Evolutionary conservation across 2,329 filamentous ascomycete genomes (phyloP).

Genomic region (Fusarium marasasianum): DNA sequence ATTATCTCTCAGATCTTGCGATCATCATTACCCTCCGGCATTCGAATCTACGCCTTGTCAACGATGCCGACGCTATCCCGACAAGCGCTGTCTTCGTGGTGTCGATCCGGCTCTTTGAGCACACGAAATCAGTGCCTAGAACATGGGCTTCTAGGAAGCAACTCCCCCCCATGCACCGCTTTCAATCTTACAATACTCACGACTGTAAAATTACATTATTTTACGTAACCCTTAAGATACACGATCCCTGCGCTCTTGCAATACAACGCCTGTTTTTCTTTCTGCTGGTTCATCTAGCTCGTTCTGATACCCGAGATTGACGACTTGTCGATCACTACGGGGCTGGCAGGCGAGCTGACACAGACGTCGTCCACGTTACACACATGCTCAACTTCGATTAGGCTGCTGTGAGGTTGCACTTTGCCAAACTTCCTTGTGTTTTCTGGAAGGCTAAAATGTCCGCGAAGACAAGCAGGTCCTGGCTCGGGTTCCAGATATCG

Average conservation of each 20-base stretch:
- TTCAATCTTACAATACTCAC: neutral
- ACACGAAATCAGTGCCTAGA: neutral
- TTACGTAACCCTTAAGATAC: slow-evolving; percentile 15
- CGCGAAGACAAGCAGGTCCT: slow-evolving; percentile 16
- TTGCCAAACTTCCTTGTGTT: neutral
- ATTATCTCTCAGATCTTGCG: slow-evolving; percentile 35
- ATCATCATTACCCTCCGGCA: slow-evolving; percentile 31
- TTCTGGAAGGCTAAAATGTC: slow-evolving; percentile 37
- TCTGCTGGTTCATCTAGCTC: slow-evolving; percentile 25
- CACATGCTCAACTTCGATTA: slow-evolving; percentile 29
- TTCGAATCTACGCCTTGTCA: slow-evolving; percentile 18
- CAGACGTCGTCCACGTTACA: slow-evolving; percentile 27
- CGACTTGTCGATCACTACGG: slow-evolving; percentile 42
- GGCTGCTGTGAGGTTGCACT: slow-evolving; percentile 20
- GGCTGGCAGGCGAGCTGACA: slow-evolving; percentile 30
- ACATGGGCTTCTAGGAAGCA: neutral
- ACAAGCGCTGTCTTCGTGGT: slow-evolving; percentile 15
- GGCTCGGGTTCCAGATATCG: slow-evolving; percentile 23
- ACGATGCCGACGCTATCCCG: slow-evolving; percentile 33
- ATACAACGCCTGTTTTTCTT: slow-evolving; percentile 14
- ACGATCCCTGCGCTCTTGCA: neutral
- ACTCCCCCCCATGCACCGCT: neutral
- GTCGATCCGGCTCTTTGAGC: slow-evolving; percentile 32
- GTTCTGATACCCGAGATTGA: slow-evolving; percentile 44
- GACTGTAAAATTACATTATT: neutral